Conservation (phyloP, 345 rosid species). For the Orychophragmus violaceus region DNA sequence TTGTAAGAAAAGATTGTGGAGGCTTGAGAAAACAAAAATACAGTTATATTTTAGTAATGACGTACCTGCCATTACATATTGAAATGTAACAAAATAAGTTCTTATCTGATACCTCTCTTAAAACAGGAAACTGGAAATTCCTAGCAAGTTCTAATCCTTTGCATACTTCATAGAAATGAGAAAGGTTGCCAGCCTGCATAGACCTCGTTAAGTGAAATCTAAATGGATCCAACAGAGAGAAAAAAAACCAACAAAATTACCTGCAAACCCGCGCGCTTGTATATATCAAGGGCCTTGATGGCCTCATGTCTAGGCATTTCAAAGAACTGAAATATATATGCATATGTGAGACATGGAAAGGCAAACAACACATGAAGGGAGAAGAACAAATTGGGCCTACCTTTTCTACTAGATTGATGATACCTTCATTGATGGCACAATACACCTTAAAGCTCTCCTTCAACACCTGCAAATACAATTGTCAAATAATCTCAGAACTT, state of each 20-base stretch:
- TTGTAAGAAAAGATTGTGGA: constrained; percentile 60
- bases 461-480: constrained; percentile 52
- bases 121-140: constrained; percentile 80
- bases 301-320: constrained; percentile 78
- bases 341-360: background rate
- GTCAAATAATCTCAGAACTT: background rate
- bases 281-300: constrained; percentile 53
- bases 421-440: constrained; percentile 86
- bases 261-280: constrained; percentile 75
- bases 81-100: background rate
- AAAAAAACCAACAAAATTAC: constrained; percentile 27
- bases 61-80: background rate
- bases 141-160: constrained; percentile 87
- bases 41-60: background rate
- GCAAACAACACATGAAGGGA: background rate
- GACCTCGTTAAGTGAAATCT: background rate
- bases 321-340: constrained; percentile 44
- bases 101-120: constrained; percentile 60
- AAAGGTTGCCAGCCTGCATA: constrained; percentile 66
- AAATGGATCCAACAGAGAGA: background rate
- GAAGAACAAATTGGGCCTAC: constrained; percentile 27
- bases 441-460: constrained; percentile 89
- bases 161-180: constrained; percentile 76
- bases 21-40: constrained; percentile 45
- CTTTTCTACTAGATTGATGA: constrained; percentile 88